Base-by-base conservation (phyloP, 495 filamentous ascomycete species). In the Bathelium albidoporum region DNA sequence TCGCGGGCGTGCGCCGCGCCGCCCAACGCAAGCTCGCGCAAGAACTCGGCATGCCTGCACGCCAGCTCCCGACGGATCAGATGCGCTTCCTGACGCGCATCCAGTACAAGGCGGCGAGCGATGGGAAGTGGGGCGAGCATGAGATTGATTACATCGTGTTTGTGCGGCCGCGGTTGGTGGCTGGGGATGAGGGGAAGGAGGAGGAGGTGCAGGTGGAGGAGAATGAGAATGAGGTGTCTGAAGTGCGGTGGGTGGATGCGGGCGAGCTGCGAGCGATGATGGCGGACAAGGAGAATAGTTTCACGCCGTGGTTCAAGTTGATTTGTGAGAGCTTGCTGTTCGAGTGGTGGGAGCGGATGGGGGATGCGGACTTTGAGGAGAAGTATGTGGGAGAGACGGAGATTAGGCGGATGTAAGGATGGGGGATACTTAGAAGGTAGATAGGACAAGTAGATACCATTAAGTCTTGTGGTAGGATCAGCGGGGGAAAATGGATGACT, bases 121-220 rank as follows among this genome's bases (percentile, higher is more conserved):
- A 98, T 74, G 95, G 95, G 26, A 89, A 94, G 77, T 99, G 94
- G 94, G 94, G 94, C 62, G 94, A 99, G 78, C 94, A 99, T 71
- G 94, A 99, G 79, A 91, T 99, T 72, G 94, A 99, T 75, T 99
- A 99, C 74, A 99, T 99, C 65, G 87, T 99, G 62, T 95, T 99
- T 78, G 97, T 97, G 81, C 89, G 95, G 76, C 88, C 91, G 49
- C n/a, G 7, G 44, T 10, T 3, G 44, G 44, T 11, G 44, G 44
- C 3, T 10, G 22, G 5, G 44, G 7, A 41, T 41, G 11, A n/a
- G n/a, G n/a, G n/a, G n/a, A n/a, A n/a, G n/a, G n/a, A n/a, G 5
- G 34, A 39, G 39, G 84, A 95, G 69, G 91, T 96, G 61, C 88
- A 95, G 69, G 73, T 96, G 64, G 73, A 87, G 43, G 73, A 81